Evolutionary conservation across 352 stramenopile genomes (phyloP).

Genomic region (Globisporangium cylindrosporum): DNA sequence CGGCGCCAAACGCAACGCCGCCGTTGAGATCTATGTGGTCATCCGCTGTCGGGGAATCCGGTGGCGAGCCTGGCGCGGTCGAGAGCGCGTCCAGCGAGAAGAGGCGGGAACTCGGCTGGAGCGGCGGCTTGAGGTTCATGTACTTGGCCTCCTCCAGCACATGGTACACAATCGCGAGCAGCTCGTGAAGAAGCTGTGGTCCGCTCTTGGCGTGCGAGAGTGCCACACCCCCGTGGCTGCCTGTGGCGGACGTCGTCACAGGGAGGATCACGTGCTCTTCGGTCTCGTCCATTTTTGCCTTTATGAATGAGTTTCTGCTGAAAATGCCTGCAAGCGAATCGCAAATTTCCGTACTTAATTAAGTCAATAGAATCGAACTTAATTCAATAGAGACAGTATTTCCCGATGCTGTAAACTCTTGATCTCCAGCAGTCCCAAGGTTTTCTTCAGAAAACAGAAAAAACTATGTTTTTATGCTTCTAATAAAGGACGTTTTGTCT

Average conservation of each 20-base stretch:
- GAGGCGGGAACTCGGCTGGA: slow-evolving; percentile 74
- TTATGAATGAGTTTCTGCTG: neutral
- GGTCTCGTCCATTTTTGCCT: slow-evolving; percentile 2
- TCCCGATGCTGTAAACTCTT: neutral
- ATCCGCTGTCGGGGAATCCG: slow-evolving; percentile 37
- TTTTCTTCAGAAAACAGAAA: no score
- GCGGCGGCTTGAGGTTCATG: slow-evolving; percentile 81
- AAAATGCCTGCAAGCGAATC: neutral
- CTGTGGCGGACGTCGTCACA: neutral
- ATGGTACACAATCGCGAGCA: slow-evolving; percentile 72
- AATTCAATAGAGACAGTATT: neutral
- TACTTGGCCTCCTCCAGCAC: slow-evolving; percentile 81
- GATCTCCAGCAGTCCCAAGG: no score
- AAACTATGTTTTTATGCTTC: no score
- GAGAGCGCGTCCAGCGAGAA: slow-evolving; percentile 56
- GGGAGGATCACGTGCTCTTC: slow-evolving; percentile 5
- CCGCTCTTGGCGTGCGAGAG: slow-evolving; percentile 36
- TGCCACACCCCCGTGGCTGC: neutral
- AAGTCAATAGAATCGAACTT: neutral
- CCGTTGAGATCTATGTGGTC: slow-evolving; percentile 57
- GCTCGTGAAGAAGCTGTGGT: slow-evolving; percentile 56
- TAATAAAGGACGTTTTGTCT: no score
- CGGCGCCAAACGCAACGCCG: slow-evolving; percentile 27
- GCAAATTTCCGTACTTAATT: neutral
- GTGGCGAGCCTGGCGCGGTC: slow-evolving; percentile 31